phyloP scores from a whole-genome alignment of 768 basidiomycete species.

The Amanita fuliginea region DNA sequence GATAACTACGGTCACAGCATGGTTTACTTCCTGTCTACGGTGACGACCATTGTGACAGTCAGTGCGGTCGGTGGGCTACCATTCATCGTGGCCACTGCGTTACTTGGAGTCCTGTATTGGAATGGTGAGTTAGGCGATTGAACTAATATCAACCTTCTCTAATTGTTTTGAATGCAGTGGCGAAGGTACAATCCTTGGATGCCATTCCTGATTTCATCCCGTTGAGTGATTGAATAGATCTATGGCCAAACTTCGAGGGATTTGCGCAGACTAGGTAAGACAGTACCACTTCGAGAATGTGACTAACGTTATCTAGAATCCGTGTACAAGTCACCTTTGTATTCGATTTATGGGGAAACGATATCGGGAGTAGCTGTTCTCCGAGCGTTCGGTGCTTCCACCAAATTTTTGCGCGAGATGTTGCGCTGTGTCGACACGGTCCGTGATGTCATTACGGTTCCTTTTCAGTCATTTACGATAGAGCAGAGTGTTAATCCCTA shows the following conservation, averaged over 20 bases:
- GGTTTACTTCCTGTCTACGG: slow-evolving; percentile 56
- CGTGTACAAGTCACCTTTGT: slow-evolving; percentile 35
- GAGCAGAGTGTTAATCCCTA: slow-evolving; percentile 52
- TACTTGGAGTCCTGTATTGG: slow-evolving; percentile 57
- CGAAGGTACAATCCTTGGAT: background rate
- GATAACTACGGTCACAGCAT: slow-evolving; percentile 81
- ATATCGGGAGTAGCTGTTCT: slow-evolving; percentile 36
- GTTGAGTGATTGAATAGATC: slow-evolving; percentile 12
- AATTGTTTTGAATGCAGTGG: slow-evolving; percentile 1
- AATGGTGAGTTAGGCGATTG: slow-evolving; percentile 35
- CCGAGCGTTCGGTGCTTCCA: slow-evolving; percentile 81
- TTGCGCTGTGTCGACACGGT: slow-evolving; percentile 73
- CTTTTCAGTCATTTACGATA: background rate
- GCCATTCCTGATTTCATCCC: background rate
- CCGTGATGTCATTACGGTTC: slow-evolving; percentile 14
- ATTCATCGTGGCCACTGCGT: slow-evolving; percentile 50
- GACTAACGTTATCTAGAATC: slow-evolving; percentile 21
- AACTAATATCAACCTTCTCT: background rate
- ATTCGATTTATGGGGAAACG: slow-evolving; percentile 34
- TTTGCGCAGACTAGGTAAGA: slow-evolving; percentile 65
- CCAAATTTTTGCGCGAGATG: slow-evolving; percentile 82
- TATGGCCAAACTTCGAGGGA: slow-evolving; percentile 84
- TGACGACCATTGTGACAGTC: slow-evolving; percentile 64
- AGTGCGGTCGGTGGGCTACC: slow-evolving; percentile 70
- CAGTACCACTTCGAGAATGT: background rate